Conservation (phyloP, 1,139 yeast genomes). For the Yamadazyma trypodendri region DNA sequence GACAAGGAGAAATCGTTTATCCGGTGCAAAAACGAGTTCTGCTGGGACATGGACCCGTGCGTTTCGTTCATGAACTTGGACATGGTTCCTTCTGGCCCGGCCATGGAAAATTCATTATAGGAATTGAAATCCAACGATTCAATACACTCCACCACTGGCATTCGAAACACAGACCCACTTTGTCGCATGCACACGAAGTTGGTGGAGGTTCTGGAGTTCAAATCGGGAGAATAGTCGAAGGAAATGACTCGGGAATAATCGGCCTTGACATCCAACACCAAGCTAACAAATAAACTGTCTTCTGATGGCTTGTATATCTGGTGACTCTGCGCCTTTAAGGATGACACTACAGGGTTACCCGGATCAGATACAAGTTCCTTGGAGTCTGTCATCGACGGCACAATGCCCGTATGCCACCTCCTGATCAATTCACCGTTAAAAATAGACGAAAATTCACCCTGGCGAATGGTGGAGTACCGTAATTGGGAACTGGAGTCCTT, state of each 20-base stretch:
- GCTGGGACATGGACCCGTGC: slow-evolving; percentile 9
- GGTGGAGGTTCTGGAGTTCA: slow-evolving; percentile 43
- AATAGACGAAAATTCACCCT: slow-evolving; percentile 76
- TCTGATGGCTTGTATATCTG: slow-evolving; percentile 37
- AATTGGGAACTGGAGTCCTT: slow-evolving; percentile 65
- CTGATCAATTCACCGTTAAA: slow-evolving; percentile 77
- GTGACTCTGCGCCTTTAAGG: slow-evolving; percentile 34
- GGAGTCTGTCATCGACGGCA: slow-evolving; percentile 28
- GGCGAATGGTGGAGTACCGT: slow-evolving; percentile 65
- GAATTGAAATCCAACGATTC: slow-evolving; percentile 67
- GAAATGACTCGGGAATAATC: slow-evolving; percentile 80
- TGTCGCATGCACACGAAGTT: slow-evolving; percentile 82
- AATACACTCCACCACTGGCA: slow-evolving; percentile 72
- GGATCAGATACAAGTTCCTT: neutral
- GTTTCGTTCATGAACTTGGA: slow-evolving; percentile 35
- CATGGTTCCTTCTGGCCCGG: slow-evolving; percentile 61
- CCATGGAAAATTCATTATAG: slow-evolving; percentile 64
- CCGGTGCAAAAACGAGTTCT: slow-evolving; percentile 11
- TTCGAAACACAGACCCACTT: slow-evolving; percentile 81
- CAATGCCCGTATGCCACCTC: slow-evolving; percentile 76
- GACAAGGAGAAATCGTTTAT: slow-evolving; percentile 20
- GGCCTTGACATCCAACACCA: slow-evolving; percentile 73
- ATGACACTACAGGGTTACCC: slow-evolving; percentile 11
- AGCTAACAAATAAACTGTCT: slow-evolving; percentile 69
- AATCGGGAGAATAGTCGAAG: slow-evolving; percentile 75